Conservation (phyloP, 2,329 filamentous ascomycete genomes). For the Dendryphion nanum region DNA sequence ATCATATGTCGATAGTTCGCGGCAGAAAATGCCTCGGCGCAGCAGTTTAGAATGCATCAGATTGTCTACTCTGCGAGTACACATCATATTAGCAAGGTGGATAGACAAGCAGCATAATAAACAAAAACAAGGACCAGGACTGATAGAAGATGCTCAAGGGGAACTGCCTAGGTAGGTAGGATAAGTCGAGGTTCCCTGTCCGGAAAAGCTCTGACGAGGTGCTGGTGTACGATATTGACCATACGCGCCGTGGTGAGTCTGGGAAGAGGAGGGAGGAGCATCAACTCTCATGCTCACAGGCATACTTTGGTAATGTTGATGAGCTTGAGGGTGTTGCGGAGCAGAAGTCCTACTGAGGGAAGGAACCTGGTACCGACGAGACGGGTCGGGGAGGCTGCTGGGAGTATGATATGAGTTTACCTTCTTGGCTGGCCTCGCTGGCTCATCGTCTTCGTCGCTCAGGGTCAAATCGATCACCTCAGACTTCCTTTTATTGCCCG, state of each 20-base stretch:
- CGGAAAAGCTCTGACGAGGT: constrained; percentile 9
- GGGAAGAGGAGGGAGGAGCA: too few relatives aligned
- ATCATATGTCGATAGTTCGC: too few relatives aligned
- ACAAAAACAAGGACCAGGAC: too few relatives aligned
- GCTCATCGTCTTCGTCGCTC: constrained; percentile 49
- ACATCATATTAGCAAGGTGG: too few relatives aligned
- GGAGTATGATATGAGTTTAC: constrained; percentile 43
- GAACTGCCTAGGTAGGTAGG: constrained; percentile 26
- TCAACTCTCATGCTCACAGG: background rate
- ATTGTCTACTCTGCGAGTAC: too few relatives aligned
- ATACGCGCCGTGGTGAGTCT: background rate
- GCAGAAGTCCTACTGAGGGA: too few relatives aligned
- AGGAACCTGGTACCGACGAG: constrained; percentile 29
- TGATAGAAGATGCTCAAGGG: constrained; percentile 17
- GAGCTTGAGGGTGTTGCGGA: too few relatives aligned
- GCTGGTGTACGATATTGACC: constrained; percentile 4
- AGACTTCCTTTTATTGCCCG: constrained; percentile 44
- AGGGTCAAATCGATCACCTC: constrained; percentile 52
- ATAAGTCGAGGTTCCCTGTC: constrained; percentile 25
- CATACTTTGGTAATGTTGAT: background rate
- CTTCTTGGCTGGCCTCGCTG: constrained; percentile 38
- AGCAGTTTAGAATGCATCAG: too few relatives aligned
- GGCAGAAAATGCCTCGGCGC: too few relatives aligned
- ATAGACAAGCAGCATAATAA: too few relatives aligned
- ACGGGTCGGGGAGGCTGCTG: constrained; percentile 32